Evolutionary conservation across 2,329 filamentous ascomycete genomes (phyloP).

Genomic region (Hypoxylon sp.): DNA sequence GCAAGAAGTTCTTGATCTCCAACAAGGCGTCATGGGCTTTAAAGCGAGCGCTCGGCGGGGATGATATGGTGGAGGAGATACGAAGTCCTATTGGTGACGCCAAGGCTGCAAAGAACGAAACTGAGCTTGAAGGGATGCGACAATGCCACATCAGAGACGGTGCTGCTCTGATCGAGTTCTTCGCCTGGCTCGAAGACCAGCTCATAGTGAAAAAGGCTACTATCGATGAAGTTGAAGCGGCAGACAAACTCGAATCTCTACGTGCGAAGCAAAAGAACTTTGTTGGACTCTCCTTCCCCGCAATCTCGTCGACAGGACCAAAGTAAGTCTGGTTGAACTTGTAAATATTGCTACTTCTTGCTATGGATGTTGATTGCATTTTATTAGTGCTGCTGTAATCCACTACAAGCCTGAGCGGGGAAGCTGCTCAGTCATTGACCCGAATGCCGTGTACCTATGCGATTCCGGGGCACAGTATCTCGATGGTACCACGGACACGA

Average conservation of each 20-base stretch:
- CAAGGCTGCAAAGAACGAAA: conserved; percentile 94
- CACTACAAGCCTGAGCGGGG: conserved; percentile 93
- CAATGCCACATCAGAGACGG: conserved; percentile 94
- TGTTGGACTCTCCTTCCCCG: conserved; percentile 92
- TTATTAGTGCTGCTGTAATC: conserved; percentile 85
- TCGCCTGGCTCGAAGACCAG: conserved; percentile 96
- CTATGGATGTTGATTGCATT: conserved; percentile 21
- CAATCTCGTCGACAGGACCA: conserved; percentile 93
- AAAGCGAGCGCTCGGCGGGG: conserved; percentile 85
- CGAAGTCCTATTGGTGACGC: conserved; percentile 89
- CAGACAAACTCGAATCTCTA: conserved; percentile 87
- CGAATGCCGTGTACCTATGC: conserved; percentile 88
- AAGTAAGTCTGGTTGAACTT: conserved; percentile 61
- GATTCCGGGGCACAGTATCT: conserved; percentile 97
- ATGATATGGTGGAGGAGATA: conserved; percentile 85
- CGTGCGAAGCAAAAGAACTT: conserved; percentile 78
- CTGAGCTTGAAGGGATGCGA: conserved; percentile 91
- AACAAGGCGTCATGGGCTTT: conserved; percentile 94
- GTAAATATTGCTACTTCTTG: not conserved
- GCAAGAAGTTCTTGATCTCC: conserved; percentile 83
- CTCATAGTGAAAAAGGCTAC: conserved; percentile 77
- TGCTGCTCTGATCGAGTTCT: conserved; percentile 89
- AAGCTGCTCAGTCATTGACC: conserved; percentile 85
- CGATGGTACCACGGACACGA: conserved; percentile 96
- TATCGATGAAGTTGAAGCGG: conserved; percentile 90